Evolutionary conservation across 129 eudicot species (phyloP).

Genomic region (Ambrosia trifida): DNA sequence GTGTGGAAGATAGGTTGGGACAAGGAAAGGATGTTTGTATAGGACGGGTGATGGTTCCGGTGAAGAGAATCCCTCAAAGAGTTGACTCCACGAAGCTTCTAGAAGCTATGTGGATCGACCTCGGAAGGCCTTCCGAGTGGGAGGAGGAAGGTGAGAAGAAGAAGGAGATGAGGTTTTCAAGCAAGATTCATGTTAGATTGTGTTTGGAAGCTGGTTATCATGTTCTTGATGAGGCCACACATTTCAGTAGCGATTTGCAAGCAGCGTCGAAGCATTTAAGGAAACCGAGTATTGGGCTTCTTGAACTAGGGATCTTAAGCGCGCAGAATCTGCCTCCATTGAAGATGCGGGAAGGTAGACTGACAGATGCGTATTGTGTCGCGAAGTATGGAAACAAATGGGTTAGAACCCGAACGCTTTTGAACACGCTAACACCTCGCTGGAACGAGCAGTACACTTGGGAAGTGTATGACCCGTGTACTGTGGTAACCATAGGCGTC

Average conservation of each 20-base stretch:
- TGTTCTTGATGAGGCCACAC: constrained; percentile 83
- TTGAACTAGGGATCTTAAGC: constrained; percentile 79
- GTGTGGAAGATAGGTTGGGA: constrained; percentile 72
- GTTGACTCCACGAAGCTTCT: constrained; percentile 48
- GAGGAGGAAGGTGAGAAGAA: constrained; percentile 65
- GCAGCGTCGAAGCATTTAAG: constrained; percentile 62
- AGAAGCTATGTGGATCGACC: constrained; percentile 59
- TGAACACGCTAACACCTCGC: constrained; percentile 67
- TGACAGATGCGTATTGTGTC: constrained; percentile 88
- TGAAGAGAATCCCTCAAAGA: constrained; percentile 49
- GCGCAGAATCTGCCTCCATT: constrained; percentile 66
- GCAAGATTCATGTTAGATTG: constrained; percentile 68
- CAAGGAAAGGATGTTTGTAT: constrained; percentile 60
- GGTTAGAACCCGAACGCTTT: constrained; percentile 86
- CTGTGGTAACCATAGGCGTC: constrained; percentile 79
- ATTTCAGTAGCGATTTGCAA: constrained; percentile 88
- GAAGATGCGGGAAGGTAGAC: constrained; percentile 71
- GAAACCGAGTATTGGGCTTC: constrained; percentile 71
- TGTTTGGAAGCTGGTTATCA: constrained; percentile 82
- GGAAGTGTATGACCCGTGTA: constrained; percentile 90
- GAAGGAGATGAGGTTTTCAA: constrained; percentile 67
- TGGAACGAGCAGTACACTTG: constrained; percentile 99
- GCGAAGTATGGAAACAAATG: constrained; percentile 98
- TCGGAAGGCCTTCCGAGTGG: constrained; percentile 50
- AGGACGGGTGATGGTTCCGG: constrained; percentile 62